Conservation (phyloP, 441 rosid species). For the Syzygium malaccense region DNA sequence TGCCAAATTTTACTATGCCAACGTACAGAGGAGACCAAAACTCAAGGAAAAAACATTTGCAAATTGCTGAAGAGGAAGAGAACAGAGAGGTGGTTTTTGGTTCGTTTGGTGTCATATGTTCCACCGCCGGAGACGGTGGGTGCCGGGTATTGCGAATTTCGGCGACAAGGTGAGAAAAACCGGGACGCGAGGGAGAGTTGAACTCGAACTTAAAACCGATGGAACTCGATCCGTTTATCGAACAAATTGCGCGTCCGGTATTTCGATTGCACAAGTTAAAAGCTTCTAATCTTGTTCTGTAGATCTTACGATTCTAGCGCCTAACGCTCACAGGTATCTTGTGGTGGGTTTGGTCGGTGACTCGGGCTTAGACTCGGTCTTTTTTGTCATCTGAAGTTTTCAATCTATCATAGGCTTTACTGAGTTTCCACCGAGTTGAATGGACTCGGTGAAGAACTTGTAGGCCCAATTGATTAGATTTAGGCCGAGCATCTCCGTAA, state of each 20-base stretch:
- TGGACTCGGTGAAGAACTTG: not conserved
- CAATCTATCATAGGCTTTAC: not conserved
- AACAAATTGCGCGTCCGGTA: not conserved
- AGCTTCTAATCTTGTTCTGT: not conserved
- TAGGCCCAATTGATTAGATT: not conserved
- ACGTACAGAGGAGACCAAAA: not conserved
- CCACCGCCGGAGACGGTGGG: not conserved
- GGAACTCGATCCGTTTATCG: not conserved
- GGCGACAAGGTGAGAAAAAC: not conserved
- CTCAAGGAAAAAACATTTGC: not conserved
- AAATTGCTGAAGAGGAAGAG: not conserved
- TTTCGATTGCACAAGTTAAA: not conserved
- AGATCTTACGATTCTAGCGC: not conserved
- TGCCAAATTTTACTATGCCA: not conserved
- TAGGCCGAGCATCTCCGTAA: not conserved
- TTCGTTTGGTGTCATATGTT: not conserved
- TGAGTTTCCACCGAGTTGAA: not conserved
- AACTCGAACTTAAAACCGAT: not conserved
- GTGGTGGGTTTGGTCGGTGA: not conserved
- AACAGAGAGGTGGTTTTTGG: not conserved
- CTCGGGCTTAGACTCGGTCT: not conserved
- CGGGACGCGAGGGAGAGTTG: accelerated
- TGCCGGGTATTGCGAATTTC: not conserved
- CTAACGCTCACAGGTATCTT: not conserved
- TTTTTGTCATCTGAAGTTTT: not conserved